Base-by-base conservation (phyloP, 2,329 filamentous ascomycete species). In the Calonectria montana region DNA sequence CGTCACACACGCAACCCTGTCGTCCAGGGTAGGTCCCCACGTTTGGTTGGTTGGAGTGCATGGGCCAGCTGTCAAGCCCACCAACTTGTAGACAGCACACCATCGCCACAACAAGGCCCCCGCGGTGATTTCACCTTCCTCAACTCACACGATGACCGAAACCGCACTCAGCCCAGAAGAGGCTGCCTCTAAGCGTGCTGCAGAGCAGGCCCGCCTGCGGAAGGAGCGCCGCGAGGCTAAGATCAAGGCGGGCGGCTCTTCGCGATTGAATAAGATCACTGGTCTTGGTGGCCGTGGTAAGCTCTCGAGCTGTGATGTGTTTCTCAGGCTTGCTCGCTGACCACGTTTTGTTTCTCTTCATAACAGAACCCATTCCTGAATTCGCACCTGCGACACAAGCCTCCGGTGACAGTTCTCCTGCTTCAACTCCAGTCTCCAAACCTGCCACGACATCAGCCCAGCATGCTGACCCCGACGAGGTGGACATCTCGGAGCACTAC, bases 221-320 rank as follows among this genome's bases (percentile, higher is more conserved):
- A 94, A 95, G 82, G 94, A 96, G 82, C 91, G 93, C 45, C 90
- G 94, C 61, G 92, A 95, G 82, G 94, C 93, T 70, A 96, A 96
- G 87, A 91, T 96, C 83, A 90, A 89, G 78, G 91, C 92, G 62
- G 91, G 92, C 71, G 94, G 93, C 69, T 90, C 91, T 21, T 89
- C 91, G 45, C 87, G 94, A 72, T 84, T 97, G 73, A 92, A 94
- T 78, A 93, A 90, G 82, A 97, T 97, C 82, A 94, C 92, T 15
- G 91, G 92, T 1, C 84, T 94, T 29, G 92, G 91, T 31, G 83
- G 83, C n/a, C 80, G 80, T 75, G 83, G 83, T 84, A 67, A 57
- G 73, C 45, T 8, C 21, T n/a, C 35, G 12, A 29, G 18, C 39
- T 53, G n/a, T 23, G 15, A n/a, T 39, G 13, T 18, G 15, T 18